Evolutionary conservation across 768 basidiomycete species (phyloP), one percentile per base, ranked within the genome.

Genomic region (Lyophyllum shimeji): DNA sequence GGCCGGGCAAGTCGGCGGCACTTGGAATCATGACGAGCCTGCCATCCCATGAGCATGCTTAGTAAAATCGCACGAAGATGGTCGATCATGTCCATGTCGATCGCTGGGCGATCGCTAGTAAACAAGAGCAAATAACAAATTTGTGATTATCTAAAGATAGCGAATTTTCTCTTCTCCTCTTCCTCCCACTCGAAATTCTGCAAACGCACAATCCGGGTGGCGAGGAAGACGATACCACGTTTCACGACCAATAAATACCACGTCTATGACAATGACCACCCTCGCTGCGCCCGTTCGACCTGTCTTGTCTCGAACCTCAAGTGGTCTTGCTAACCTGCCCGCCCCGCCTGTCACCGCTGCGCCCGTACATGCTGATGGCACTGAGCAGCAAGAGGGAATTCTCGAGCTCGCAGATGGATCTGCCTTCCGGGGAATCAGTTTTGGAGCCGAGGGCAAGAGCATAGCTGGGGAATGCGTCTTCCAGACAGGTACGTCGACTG

Each of bases 401-500:
- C 78, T 99, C 56, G 94, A 98, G 73, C 80, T 99, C 58, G 82
- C 82, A 46, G 96, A 98, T 73, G 96, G 95, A 2, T 84, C 92
- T 52, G 87, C 90, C 1, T 92, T 85, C 65, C 79, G 89, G 54
- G 97, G 97, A 33, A 86, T 90, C 69, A 93, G 90, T 67, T 98
- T 99, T 67, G 97, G 97, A 65, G 94, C 93, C 3, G 82, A 93
- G 64, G 84, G 82, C 45, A 95, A 93, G 74, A 95, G 92, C 67
- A 81, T 96, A 29, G 82, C 96, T 17, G 97, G 97, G 64, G 97
- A 99, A 83, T 98, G 97, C 72, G 97, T 99, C 67, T 99, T 99
- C 76, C 96, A 98, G 78, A 99, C 97, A 39, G 97, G 97, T 95
- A 67, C 70, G 88, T 65, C 42, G 40, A 18, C 7, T n/a, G 40